Evolutionary conservation across 495 filamentous ascomycete genomes (phyloP), one percentile per base, ranked within the genome.

Genomic region (Terfezia claveryi): DNA sequence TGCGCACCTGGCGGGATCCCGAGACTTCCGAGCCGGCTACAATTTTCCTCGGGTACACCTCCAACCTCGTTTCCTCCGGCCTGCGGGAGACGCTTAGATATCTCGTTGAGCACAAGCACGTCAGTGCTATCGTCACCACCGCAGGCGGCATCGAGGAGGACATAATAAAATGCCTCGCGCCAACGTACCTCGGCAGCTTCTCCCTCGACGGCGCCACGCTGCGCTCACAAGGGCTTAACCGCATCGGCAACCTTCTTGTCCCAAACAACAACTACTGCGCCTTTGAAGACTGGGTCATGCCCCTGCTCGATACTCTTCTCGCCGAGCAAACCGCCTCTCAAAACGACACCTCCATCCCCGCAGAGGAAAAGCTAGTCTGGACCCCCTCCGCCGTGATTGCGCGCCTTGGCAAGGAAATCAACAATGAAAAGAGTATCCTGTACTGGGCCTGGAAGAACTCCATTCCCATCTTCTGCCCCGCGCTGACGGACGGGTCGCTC

Each of bases 91-190:
- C 86, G 23, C 70, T 99, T 60, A 83, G 92, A 23, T 96, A 85
- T 68, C 76, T 96, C 1, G 89, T 93, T 11, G 76, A 94, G 67
- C 85, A 96, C 68, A 76, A 78, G 37, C 88, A 96, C 65, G 79
- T 96, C 56, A 87, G 84, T 0, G 83, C 81, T 55, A 83, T 96
- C 58, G 92, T 99, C 55, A 92, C 89, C 14, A 92, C 91, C 2
- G 91, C 92, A 0, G 91, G 91, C n/a, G 92, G 88, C 5, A 76
- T 99, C 37, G 91, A 99, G 68, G 91, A 99, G 67, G 91, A 96
- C 65, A 74, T 99, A 49, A 96, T 96, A 73, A 99, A 99, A 70
- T 96, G 92, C 60, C 78, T 96, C 1, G 91, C 80, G 5, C 81
- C 83, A 17, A 99, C 92, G 10, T 96, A 96, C 65, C 77, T 95